phyloP scores from a whole-genome alignment of 257 asterid species.

The Coffea eugenioides region DNA sequence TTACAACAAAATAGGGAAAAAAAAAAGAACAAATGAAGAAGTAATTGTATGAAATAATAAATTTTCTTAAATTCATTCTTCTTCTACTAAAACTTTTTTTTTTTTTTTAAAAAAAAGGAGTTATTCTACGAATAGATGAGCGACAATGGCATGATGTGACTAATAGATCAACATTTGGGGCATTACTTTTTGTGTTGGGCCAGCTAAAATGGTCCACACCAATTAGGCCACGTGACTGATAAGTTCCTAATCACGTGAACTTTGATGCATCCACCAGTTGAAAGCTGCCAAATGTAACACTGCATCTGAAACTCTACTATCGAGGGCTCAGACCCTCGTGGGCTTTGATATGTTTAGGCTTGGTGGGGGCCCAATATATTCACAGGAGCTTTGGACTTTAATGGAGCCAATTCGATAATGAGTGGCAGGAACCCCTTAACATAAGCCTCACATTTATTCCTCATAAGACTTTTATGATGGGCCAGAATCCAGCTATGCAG shows the following conservation, averaged over 20 bases:
- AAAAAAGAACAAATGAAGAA: too few species aligned
- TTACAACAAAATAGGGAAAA: too few species aligned
- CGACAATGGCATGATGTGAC: slow-evolving; percentile 8
- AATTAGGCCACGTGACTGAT: neutral
- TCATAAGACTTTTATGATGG: neutral
- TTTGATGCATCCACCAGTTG: neutral
- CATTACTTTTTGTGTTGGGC: neutral
- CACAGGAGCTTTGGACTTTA: neutral
- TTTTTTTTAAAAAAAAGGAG: too few species aligned
- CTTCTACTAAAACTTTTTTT: too few species aligned
- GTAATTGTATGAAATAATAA: too few species aligned
- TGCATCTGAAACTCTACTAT: neutral
- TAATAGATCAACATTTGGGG: neutral
- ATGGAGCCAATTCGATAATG: neutral
- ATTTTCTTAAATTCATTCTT: too few species aligned
- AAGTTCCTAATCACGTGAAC: neutral
- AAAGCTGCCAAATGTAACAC: neutral
- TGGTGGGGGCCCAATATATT: neutral
- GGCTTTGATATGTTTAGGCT: slow-evolving; percentile 5
- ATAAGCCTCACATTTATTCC: neutral
- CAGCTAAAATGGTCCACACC: slow-evolving; percentile 6
- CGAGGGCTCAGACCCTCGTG: slow-evolving; percentile 11
- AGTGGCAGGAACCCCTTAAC: neutral
- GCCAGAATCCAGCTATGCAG: neutral
- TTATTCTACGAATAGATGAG: too few species aligned